A percentile compares a stretch with the other conserved stretches of the same genome.
These are phyloP conservation scores for Heterobasidion annosum DNA, from an alignment of 1,284 basidiomycete genomes.

Conservation along the genomic window DNA sequence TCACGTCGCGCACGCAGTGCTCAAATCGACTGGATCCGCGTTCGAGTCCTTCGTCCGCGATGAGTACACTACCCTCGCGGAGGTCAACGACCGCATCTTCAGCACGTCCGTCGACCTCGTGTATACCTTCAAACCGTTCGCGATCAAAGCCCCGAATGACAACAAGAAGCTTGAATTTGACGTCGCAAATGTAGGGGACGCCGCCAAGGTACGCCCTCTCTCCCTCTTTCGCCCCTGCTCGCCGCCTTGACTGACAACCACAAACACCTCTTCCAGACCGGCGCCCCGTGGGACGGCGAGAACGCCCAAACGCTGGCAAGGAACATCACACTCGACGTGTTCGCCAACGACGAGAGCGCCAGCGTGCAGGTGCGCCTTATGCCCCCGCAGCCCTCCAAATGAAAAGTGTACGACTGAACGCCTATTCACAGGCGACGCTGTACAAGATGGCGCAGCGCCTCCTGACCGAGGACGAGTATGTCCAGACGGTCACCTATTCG, in stretches of 20 bases:
- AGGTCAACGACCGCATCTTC: conserved; percentile 83
- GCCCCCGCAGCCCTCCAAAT: background rate
- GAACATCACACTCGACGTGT: conserved; percentile 69
- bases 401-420: background rate
- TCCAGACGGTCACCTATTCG: conserved; percentile 62
- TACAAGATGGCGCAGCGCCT: conserved; percentile 84
- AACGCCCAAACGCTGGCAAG: conserved; percentile 51
- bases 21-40: conserved; percentile 85
- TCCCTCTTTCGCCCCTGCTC: background rate
- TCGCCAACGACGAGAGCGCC: conserved; percentile 84
- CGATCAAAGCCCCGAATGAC: conserved; percentile 37
- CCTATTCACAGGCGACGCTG: conserved; percentile 61
- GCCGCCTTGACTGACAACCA: background rate
- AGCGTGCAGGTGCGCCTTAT: conserved; percentile 69
- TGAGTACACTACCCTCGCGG: conserved; percentile 80
- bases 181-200: conserved; percentile 8
- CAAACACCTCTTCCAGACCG: conserved; percentile 13
- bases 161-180: conserved; percentile 37
- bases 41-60: conserved; percentile 82
- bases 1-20: conserved; percentile 37
- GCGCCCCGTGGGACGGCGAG: conserved; percentile 54
- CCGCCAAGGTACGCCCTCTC: background rate
- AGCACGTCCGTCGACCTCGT: conserved; percentile 73
- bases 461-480: conserved; percentile 52
- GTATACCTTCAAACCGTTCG: conserved; percentile 53